Percentiles rank a stretch among this genome's conserved stretches.
Conservation (phyloP, 1,284 basidiomycete species). For the Heterobasidion parviporum region DNA sequence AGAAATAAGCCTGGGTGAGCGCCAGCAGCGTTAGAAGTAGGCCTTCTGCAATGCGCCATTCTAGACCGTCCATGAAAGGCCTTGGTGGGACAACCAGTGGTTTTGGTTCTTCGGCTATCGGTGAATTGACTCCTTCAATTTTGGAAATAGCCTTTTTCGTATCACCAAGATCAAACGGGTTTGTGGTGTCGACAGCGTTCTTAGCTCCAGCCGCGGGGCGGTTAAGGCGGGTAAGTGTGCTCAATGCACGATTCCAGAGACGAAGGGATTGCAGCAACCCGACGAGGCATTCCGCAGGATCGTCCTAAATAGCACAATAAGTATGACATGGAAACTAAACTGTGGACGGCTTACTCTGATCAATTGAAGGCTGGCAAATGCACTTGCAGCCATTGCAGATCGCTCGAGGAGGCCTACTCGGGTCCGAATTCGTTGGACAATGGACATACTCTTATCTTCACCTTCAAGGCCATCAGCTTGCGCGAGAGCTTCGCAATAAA, state of each 20-base stretch:
- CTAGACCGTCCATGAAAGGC: constrained; percentile 44
- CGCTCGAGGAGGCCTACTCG: constrained; percentile 56
- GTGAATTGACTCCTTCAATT: constrained; percentile 7
- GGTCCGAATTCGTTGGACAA: constrained; percentile 46
- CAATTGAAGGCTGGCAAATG: constrained; percentile 62
- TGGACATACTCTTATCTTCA: constrained; percentile 37
- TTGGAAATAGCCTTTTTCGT: constrained; percentile 27
- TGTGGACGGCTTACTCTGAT: constrained; percentile 37
- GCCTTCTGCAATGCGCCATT: constrained; percentile 71
- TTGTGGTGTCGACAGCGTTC: constrained; percentile 22
- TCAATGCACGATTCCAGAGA: constrained; percentile 73
- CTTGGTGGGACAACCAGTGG: constrained; percentile 9
- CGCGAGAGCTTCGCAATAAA: constrained; percentile 51
- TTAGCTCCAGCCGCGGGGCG: constrained; percentile 24
- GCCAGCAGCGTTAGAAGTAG: constrained; percentile 59
- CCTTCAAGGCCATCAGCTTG: constrained; percentile 31
- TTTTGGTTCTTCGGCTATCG: constrained; percentile 7
- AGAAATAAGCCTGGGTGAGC: constrained; percentile 53
- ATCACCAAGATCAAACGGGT: constrained; percentile 52
- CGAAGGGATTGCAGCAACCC: constrained; percentile 67
- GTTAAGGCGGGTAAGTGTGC: constrained; percentile 57
- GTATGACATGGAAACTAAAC: neutral
- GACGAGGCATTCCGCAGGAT: constrained; percentile 51
- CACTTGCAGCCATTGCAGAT: constrained; percentile 62
- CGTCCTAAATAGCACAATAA: constrained; percentile 39